These are phyloP conservation scores for Penicillium odoratum DNA, from an alignment of 495 filamentous ascomycete genomes.

Conservation along the genomic window DNA sequence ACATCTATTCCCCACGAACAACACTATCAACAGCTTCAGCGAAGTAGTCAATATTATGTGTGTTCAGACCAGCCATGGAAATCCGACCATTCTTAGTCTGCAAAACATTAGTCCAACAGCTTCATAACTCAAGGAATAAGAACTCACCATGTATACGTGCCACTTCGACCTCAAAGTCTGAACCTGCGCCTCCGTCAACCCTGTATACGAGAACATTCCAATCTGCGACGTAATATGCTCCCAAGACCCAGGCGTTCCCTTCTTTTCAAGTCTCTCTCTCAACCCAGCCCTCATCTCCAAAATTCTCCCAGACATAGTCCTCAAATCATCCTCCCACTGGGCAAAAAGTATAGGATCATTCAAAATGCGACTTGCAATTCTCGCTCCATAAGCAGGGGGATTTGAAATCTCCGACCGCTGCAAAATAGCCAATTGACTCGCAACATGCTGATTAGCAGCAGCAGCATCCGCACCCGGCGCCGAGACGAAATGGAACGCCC, in stretches of 20 bases:
- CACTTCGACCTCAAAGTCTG: slow-evolving; percentile 71
- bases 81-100: slow-evolving; percentile 95
- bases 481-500: slow-evolving; percentile 94
- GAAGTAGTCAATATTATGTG: slow-evolving; percentile 87
- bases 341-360: slow-evolving; percentile 81
- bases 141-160: slow-evolving; percentile 83
- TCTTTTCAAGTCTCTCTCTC: slow-evolving; percentile 71
- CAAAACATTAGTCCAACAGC: neutral
- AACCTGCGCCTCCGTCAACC: slow-evolving; percentile 85
- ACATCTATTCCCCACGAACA: slow-evolving; percentile 60
- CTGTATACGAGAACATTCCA: slow-evolving; percentile 99
- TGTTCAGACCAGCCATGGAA: slow-evolving; percentile 94
- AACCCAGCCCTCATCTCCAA: slow-evolving; percentile 81
- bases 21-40: slow-evolving; percentile 85
- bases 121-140: neutral
- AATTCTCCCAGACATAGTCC: slow-evolving; percentile 93
- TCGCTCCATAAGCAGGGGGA: slow-evolving; percentile 89
- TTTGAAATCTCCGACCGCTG: slow-evolving; percentile 98
- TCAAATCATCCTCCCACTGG: slow-evolving; percentile 93
- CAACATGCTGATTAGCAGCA: slow-evolving; percentile 62
- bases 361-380: slow-evolving; percentile 77
- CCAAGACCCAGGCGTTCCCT: slow-evolving; percentile 85
- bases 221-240: slow-evolving; percentile 98
- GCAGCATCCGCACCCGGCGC: slow-evolving; percentile 65
- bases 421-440: slow-evolving; percentile 87